Evolutionary conservation across 805 yeast species (phyloP).

Genomic region (Yueomyces sp.): DNA sequence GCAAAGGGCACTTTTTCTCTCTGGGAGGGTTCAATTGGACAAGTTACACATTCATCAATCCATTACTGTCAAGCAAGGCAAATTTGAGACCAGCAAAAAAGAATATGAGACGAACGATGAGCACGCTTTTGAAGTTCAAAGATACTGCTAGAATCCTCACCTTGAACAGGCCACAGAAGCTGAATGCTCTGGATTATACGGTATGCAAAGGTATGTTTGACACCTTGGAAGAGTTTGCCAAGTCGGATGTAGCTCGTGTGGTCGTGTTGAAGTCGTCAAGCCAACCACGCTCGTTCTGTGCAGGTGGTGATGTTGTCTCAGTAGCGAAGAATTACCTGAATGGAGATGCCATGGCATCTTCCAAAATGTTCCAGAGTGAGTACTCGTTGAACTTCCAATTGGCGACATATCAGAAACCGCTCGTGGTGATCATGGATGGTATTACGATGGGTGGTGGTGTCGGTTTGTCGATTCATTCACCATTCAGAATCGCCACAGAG

Average conservation of each 20-base stretch:
- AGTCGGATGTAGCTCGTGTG: constrained; percentile 49
- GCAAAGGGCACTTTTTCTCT: too few relatives aligned
- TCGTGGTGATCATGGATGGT: constrained; percentile 78
- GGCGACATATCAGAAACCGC: constrained; percentile 77
- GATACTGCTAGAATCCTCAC: constrained; percentile 56
- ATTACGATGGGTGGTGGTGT: constrained; percentile 98
- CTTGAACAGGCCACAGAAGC: constrained; percentile 67
- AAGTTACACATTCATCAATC: too few relatives aligned
- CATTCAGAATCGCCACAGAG: constrained; percentile 90
- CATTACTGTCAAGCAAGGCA: too few relatives aligned
- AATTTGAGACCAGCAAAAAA: too few relatives aligned
- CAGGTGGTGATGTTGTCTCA: constrained; percentile 91
- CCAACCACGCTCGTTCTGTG: constrained; percentile 68
- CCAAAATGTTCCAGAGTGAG: constrained; percentile 63
- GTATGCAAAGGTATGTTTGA: constrained; percentile 68
- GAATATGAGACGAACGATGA: neutral
- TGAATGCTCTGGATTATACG: constrained; percentile 68
- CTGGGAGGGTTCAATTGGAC: too few relatives aligned
- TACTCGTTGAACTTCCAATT: constrained; percentile 69
- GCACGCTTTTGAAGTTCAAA: constrained; percentile 14
- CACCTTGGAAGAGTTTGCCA: constrained; percentile 62
- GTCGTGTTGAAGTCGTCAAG: constrained; percentile 43
- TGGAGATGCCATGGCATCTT: constrained; percentile 34
- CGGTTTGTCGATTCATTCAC: constrained; percentile 79
- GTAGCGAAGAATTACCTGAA: constrained; percentile 49